Evolutionary conservation across 805 yeast genomes (phyloP).

Genomic region (Metschnikowia peoriensis): DNA sequence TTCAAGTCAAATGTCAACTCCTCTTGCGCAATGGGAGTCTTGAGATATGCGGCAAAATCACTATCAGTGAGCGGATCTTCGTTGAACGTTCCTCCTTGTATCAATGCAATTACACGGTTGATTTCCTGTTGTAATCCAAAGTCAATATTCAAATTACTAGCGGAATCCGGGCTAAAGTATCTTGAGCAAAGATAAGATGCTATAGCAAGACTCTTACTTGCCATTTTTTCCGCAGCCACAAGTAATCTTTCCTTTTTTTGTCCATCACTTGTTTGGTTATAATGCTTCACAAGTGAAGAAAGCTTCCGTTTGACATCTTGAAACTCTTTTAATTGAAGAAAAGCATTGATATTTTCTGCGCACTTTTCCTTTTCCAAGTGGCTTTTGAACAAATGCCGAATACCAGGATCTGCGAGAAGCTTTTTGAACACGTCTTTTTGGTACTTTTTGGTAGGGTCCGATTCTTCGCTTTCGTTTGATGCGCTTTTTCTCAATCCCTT

Average conservation of each 20-base stretch:
- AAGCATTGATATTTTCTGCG: slow-evolving; percentile 75
- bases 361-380: slow-evolving; percentile 66
- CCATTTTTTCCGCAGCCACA: slow-evolving; percentile 25
- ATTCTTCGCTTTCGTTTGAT: background rate
- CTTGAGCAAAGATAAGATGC: slow-evolving; percentile 66
- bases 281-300: slow-evolving; percentile 31
- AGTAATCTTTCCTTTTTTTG: slow-evolving; percentile 12
- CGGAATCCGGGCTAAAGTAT: slow-evolving; percentile 63
- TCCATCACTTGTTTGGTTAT: slow-evolving; percentile 16
- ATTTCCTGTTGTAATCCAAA: slow-evolving; percentile 47
- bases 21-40: slow-evolving; percentile 13
- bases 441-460: background rate
- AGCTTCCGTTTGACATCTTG: slow-evolving; percentile 45
- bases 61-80: slow-evolving; percentile 6
- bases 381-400: slow-evolving; percentile 62
- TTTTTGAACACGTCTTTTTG: slow-evolving; percentile 23
- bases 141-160: slow-evolving; percentile 69
- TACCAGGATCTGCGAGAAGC: slow-evolving; percentile 70
- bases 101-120: slow-evolving; percentile 28
- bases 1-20: slow-evolving; percentile 7
- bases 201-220: slow-evolving; percentile 56
- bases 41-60: slow-evolving; percentile 12
- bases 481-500: background rate
- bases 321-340: slow-evolving; percentile 54
- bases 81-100: slow-evolving; percentile 1